Base-by-base conservation (phyloP, 2,329 filamentous ascomycete genomes). In the Biscogniauxia mediterranea region DNA sequence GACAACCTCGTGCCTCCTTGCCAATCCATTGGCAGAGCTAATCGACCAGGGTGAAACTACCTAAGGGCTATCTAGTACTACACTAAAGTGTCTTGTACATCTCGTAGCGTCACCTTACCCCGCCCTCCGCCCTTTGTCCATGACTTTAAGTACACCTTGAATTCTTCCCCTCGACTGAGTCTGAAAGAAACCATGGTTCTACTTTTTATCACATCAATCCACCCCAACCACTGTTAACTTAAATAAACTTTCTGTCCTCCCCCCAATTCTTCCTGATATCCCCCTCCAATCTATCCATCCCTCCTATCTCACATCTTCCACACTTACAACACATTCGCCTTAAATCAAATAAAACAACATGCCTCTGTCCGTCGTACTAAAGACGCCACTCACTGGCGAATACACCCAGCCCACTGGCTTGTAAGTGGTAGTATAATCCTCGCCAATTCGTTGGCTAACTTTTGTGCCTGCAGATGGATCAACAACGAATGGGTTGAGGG, bases 401-500 rank as follows among this genome's bases (percentile, higher is more conserved):
- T 85, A 84, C 75, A 76, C 80, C 71, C 85, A 88, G 71, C 85
- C 85, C 67, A 86, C 83, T 62, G 85, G 85, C 74, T 78, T 88
- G 85, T 88, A 78, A 75, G 85, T 77, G 21, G 28, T 52, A n/a
- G n/a, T n/a, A n/a, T n/a, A n/a, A n/a, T n/a, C n/a, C n/a, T n/a
- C n/a, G n/a, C n/a, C n/a, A n/a, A n/a, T n/a, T n/a, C n/a, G n/a
- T 28, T 28, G 7, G 25, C 53, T 54, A 20, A 75, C 63, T 52
- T 32, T 70, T 49, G 52, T 42, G 7, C 7, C 6, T 20, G 9
- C 71, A 92, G 89, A 64, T 95, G 92, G 85, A 95, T 96, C 85
- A 93, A 95, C 85, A 93, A 94, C 78, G 90, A 97, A 79, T 97
- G 89, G 80, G 86, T 96, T 67, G 87, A 90, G 77, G 84, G 87